Base-by-base conservation (phyloP, 371 early-diverging fungal species). In the Capillidium heterosporum region DNA sequence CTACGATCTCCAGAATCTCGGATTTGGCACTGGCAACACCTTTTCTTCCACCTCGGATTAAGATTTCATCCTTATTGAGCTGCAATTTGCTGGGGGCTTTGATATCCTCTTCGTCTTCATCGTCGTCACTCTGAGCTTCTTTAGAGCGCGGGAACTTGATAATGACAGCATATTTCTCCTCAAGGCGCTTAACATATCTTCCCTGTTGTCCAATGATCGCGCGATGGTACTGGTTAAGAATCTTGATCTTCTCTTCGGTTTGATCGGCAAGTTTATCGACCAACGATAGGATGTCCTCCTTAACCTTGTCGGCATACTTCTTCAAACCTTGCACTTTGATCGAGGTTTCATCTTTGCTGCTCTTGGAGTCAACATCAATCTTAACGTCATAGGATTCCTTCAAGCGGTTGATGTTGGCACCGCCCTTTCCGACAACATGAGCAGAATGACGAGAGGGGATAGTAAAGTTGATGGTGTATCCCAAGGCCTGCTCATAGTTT, bases 401-500 rank as follows among this genome's bases (percentile, higher is more conserved):
- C 52, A 90, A 62, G 57, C 77, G 76, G 65, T 81, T 83, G 58
- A 95, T 75, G 61, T 80, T 77, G 62, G 79, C 74, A 59, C 90
- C 90, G 21, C 81, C 81, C 66, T 87, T 88, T 47, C 96, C 96
- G 63, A 94, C 87, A 32, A 95, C 71, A 46, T 86, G 83, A 7
- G 89, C 78, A 32, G 87, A 74, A 53, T 79, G 76, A 24, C 71
- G 65, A 41, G 74, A 67, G 48, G 89, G 85, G 42, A 91, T 84
- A 21, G 67, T 67, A 49, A 91, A 70, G 26, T 72, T 75, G 32
- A 74, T 75, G 13, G 76, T 67, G 65, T 81, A 86, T 19, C 84
- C 76, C 63, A 76, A 75, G 68, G 80, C 49, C 54, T 72, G 74
- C 58, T 82, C 83, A 46, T 81, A 67, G 54, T 80, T 76, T 59